Conservation (phyloP, 2,329 filamentous ascomycete genomes). For the Epichloe sp. region DNA sequence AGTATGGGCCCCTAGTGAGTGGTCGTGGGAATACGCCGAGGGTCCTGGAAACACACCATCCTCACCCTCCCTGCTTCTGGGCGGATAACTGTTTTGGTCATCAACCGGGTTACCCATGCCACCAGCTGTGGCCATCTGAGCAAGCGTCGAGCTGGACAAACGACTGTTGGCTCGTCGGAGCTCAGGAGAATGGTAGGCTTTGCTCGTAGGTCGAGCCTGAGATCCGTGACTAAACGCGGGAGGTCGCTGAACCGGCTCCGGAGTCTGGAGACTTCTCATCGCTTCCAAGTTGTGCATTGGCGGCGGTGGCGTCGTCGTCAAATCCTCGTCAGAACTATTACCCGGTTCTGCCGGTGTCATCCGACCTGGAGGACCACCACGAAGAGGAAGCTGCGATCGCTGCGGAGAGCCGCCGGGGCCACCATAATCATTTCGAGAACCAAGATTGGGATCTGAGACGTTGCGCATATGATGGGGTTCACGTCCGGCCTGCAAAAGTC, state of each 20-base stretch:
- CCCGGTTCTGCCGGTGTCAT: conserved; percentile 36
- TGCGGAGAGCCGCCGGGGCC: conserved; percentile 18
- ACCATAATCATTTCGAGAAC: conserved; percentile 13
- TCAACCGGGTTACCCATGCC: conserved; percentile 32
- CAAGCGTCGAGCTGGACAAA: conserved; percentile 68
- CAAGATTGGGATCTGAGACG: conserved; percentile 31
- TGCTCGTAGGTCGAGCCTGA: conserved; percentile 53
- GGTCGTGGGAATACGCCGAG: conserved; percentile 38
- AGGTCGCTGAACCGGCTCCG: conserved; percentile 64
- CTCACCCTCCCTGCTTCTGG: conserved; percentile 19
- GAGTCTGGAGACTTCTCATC: conserved; percentile 46
- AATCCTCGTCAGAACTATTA: conserved; percentile 43
- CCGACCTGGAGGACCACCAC: conserved; percentile 29
- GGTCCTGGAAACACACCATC: conserved; percentile 25
- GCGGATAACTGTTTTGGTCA: conserved; percentile 15
- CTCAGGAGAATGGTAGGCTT: conserved; percentile 61
- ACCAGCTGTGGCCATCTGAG: conserved; percentile 63
- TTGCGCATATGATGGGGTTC: conserved; percentile 30
- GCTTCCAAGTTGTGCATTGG: conserved; percentile 39
- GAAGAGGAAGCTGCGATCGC: conserved; percentile 22
- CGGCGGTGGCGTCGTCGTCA: conserved; percentile 18
- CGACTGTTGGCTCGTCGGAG: conserved; percentile 70
- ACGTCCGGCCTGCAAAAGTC: conserved; percentile 20
- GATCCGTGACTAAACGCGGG: conserved; percentile 70
- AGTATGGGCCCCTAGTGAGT: conserved; percentile 38